These are phyloP conservation scores for Vanrija humicola DNA, from an alignment of 1,284 basidiomycete genomes.

Conservation along the genomic window DNA sequence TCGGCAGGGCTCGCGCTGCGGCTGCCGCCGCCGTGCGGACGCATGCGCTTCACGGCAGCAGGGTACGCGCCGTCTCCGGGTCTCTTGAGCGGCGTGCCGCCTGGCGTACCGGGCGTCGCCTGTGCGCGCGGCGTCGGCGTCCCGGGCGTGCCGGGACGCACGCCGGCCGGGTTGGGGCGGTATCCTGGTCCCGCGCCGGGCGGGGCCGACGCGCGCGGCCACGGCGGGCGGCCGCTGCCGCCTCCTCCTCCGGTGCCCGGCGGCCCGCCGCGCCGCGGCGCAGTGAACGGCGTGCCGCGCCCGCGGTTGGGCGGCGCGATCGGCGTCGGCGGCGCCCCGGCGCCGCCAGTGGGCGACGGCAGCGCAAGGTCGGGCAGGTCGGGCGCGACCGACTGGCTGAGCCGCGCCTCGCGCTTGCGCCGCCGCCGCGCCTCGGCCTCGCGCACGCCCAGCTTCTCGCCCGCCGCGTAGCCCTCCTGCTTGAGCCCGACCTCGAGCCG, in stretches of 20 bases:
- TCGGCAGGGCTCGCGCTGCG: conserved; percentile 16
- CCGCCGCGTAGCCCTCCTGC: conserved; percentile 33
- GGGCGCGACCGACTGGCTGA: conserved; percentile 16
- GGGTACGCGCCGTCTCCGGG: not conserved
- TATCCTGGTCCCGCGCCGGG: conserved; percentile 2
- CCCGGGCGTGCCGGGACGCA: conserved; percentile 9
- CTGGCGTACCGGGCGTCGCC: not conserved
- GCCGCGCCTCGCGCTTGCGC: conserved; percentile 13
- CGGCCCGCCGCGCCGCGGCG: not conserved
- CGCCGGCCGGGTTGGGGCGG: not conserved
- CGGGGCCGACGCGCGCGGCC: conserved; percentile 15
- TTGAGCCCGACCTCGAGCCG: conserved; percentile 31
- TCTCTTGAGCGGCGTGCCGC: conserved; percentile 6
- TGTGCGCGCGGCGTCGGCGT: not conserved
- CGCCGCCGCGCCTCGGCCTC: conserved; percentile 17
- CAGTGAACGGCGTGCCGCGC: conserved; percentile 3
- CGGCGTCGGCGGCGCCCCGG: conserved; percentile 1
- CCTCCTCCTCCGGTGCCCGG: not conserved
- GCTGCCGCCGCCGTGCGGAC: conserved; percentile 6
- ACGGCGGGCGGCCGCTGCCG: conserved; percentile 4
- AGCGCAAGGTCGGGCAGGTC: conserved; percentile 13
- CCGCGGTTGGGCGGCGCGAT: not conserved
- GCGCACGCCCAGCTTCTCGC: conserved; percentile 30
- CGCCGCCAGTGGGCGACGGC: not conserved
- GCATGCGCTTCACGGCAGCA: conserved; percentile 9